Evolutionary conservation across 306 rosid species (phyloP).

Genomic region (Vachellia pachyceras): DNA sequence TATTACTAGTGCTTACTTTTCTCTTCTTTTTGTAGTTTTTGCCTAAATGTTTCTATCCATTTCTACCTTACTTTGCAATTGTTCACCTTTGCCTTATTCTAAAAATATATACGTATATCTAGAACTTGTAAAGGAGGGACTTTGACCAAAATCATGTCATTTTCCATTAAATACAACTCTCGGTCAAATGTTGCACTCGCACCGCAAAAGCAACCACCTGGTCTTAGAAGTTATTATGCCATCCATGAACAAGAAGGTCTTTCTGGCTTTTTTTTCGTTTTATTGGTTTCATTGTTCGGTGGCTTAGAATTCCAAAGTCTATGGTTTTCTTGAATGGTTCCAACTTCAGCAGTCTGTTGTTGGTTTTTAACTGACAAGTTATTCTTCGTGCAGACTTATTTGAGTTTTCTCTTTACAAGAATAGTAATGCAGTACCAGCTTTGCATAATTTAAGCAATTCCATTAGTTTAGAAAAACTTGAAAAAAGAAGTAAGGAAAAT

Average conservation of each 20-base stretch:
- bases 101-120: neutral
- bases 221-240: neutral
- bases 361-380: neutral
- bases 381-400: neutral
- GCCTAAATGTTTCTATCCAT: too few relatives aligned
- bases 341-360: neutral
- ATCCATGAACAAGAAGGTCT: too few relatives aligned
- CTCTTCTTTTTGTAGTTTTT: too few relatives aligned
- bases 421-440: neutral
- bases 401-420: neutral
- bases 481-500: too few relatives aligned
- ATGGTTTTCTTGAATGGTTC: neutral
- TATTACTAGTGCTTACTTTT: too few relatives aligned
- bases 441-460: neutral
- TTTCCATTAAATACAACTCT: neutral
- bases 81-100: too few relatives aligned
- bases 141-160: conserved; percentile 15
- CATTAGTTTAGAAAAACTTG: too few relatives aligned
- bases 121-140: neutral
- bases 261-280: too few relatives aligned
- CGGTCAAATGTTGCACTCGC: neutral
- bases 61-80: too few relatives aligned
- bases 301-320: neutral
- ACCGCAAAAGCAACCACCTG: neutral
- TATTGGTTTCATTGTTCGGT: neutral